Conservation (phyloP, 2,329 filamentous ascomycete genomes). For the Daldinia sp. region DNA sequence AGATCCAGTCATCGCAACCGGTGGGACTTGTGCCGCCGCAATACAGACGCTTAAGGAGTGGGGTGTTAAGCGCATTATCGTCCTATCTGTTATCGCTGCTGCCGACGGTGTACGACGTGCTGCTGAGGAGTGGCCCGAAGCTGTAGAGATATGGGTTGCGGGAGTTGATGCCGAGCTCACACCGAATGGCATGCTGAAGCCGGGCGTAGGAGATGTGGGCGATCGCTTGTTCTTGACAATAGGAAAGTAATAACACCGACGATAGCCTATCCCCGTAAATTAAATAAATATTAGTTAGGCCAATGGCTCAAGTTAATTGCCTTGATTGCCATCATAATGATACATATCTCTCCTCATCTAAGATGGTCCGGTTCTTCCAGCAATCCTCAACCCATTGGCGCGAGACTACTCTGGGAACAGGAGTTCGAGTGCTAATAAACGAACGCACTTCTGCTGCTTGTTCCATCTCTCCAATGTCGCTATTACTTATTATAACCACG, state of each 20-base stretch:
- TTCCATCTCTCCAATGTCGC: slow-evolving; percentile 49
- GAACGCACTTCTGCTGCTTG: slow-evolving; percentile 56
- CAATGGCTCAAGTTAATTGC: background rate
- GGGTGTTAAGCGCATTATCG: slow-evolving; percentile 83
- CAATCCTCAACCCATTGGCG: slow-evolving; percentile 79
- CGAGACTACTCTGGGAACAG: slow-evolving; percentile 74
- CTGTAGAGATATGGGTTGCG: slow-evolving; percentile 82
- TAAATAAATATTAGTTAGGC: slow-evolving; percentile 6
- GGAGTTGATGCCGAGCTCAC: slow-evolving; percentile 79
- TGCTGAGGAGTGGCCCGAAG: slow-evolving; percentile 79
- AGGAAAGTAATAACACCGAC: slow-evolving; percentile 68
- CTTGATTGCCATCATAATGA: slow-evolving; percentile 31
- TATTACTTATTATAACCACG: slow-evolving; percentile 66
- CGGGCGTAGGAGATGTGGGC: slow-evolving; percentile 88
- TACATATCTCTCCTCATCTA: slow-evolving; percentile 77
- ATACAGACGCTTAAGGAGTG: slow-evolving; percentile 90
- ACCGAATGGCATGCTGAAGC: slow-evolving; percentile 86
- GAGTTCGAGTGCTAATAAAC: slow-evolving; percentile 54
- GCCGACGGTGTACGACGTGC: slow-evolving; percentile 74
- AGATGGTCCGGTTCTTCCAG: slow-evolving; percentile 78
- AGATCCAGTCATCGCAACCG: slow-evolving; percentile 93
- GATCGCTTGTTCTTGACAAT: slow-evolving; percentile 89
- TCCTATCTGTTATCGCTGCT: slow-evolving; percentile 79
- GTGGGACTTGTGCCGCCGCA: slow-evolving; percentile 86
- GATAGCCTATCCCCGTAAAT: slow-evolving; percentile 8